Evolutionary conservation across 306 rosid genomes (phyloP), one percentile per base, ranked within the genome.

Genomic region (Cucurbita maxima): DNA sequence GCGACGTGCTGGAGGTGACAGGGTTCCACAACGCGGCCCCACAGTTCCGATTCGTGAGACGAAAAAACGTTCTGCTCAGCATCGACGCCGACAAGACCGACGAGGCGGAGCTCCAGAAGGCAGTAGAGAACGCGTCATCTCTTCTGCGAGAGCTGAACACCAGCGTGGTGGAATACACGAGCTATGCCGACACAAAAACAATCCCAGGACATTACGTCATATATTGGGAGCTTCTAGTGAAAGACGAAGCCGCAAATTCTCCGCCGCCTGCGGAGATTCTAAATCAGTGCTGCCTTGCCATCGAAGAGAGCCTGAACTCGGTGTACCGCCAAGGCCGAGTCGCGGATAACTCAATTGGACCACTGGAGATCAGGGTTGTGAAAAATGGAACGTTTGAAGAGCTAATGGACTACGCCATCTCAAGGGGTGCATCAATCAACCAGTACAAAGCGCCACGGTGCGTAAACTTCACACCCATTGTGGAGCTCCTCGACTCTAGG

Each of bases 371-470:
- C 8, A 73, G 90, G 52, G 97, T 91, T 54, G 99, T 94, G 50
- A 91, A 88, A 71, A 91, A 77, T 58, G 97, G 99, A 0, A 94
- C 99, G 2, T 91, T 91, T 76, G 99, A 94, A 76, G 99, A 91
- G 76, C 72, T 94, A 1, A 94, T 94, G 99, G 99, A 94, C 71
- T 94, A 89, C 30, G 97, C 97, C 10, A 94, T 94, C 37, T 91
- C 96, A 0, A 81, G 96, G 38, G 99, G 99, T 0, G 99, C 99
- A 1, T 91, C 97, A 0, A 91, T 94, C 18, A 94, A 94, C 67
- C 97, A 94, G 79, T 94, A 94, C 79, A 94, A 94, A 74, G 97
- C 83, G 0, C 97, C 99, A 7, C 85, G 99, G 75, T 94, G 99
- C 36, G 96, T 94, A 30, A 94, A 74, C 40, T 89, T 86, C 87